Conservation (phyloP, 208 protist genomes). For the Porcisia deanei region DNA sequence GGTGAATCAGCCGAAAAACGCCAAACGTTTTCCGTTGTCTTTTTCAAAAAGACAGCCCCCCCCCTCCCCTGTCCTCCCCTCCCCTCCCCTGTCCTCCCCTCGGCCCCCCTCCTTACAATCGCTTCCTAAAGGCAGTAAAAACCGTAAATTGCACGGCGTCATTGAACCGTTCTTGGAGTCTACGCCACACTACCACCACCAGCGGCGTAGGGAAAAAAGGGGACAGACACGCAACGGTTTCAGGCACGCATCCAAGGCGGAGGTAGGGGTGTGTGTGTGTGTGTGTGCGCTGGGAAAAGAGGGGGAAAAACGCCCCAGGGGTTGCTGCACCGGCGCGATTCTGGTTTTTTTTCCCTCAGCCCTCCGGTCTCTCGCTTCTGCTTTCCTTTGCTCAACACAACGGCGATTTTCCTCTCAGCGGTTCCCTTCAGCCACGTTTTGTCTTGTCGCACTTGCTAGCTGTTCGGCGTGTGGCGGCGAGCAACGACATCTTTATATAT, state of each 20-base stretch:
- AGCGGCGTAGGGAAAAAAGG: neutral
- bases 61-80: too few relatives aligned
- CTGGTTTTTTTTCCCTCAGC: neutral
- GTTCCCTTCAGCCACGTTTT: neutral
- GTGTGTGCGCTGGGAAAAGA: neutral
- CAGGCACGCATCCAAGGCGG: neutral
- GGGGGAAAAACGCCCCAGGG: neutral
- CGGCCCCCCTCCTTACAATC: too few relatives aligned
- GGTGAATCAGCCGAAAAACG: neutral
- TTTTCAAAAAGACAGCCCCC: neutral
- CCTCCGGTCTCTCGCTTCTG: neutral
- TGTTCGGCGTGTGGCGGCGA: neutral
- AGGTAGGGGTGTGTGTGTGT: too few relatives aligned
- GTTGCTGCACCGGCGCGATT: neutral
- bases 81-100: too few relatives aligned
- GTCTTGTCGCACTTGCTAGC: neutral
- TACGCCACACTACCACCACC: neutral
- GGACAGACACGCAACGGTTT: neutral
- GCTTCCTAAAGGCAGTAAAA: neutral
- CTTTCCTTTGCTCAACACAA: neutral
- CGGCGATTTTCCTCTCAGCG: neutral
- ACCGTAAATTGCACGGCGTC: neutral
- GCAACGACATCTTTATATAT: neutral
- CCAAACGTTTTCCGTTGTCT: neutral
- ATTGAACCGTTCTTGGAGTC: neutral